Percentiles rank a stretch among this genome's conserved stretches.
phyloP scores from a whole-genome alignment of 2,329 filamentous ascomycete species.

The Diaporthe vexans region DNA sequence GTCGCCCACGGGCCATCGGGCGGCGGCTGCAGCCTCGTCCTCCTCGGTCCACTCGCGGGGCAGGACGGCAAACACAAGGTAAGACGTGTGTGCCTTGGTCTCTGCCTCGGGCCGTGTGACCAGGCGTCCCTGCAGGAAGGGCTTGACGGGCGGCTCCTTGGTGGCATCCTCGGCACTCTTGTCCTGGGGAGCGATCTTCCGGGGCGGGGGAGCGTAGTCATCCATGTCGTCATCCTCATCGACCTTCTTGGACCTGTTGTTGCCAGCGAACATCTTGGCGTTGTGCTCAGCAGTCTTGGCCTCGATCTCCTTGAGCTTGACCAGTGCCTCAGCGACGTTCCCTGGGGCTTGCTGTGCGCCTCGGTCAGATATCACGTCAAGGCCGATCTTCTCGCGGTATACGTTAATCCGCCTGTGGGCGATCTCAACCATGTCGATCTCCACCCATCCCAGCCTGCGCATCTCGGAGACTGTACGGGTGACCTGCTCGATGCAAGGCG shows the following conservation, averaged over 20 bases:
- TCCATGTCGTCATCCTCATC: slow-evolving; percentile 47
- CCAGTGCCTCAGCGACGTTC: slow-evolving; percentile 84
- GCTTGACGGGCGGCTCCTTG: slow-evolving; percentile 54
- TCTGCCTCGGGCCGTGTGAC: slow-evolving; percentile 88
- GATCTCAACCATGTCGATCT: slow-evolving; percentile 95
- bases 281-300: slow-evolving; percentile 74
- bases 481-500: slow-evolving; percentile 96
- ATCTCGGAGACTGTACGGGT: slow-evolving; percentile 86
- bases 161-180: slow-evolving; percentile 36
- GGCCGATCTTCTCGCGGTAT: slow-evolving; percentile 82
- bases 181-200: slow-evolving; percentile 42
- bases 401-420: slow-evolving; percentile 84
- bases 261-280: slow-evolving; percentile 49
- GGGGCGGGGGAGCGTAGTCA: slow-evolving; percentile 38
- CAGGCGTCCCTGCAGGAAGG: slow-evolving; percentile 82
- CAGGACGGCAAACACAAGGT: slow-evolving; percentile 91
- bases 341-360: slow-evolving; percentile 79
- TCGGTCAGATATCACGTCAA: slow-evolving; percentile 74
- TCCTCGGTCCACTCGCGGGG: slow-evolving; percentile 88
- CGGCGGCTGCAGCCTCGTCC: slow-evolving; percentile 79
- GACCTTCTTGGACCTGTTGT: slow-evolving; percentile 47
- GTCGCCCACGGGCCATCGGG: slow-evolving; percentile 73
- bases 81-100: slow-evolving; percentile 96
- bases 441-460: slow-evolving; percentile 86
- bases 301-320: slow-evolving; percentile 80